phyloP scores from a whole-genome alignment of 176 grass and related monocot species.

The Otatea glauca region DNA sequence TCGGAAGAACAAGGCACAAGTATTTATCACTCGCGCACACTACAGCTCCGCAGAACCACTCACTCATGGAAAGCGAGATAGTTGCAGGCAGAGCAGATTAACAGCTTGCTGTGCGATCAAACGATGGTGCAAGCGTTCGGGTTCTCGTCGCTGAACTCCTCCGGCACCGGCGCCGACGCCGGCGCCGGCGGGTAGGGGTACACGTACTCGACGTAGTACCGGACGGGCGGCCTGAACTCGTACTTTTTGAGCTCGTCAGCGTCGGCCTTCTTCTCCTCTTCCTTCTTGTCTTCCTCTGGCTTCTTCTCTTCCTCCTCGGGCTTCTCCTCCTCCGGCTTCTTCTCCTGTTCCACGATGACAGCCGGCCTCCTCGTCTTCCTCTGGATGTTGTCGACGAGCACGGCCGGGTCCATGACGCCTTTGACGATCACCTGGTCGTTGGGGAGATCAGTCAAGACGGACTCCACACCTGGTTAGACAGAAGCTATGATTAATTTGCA shows the following conservation, averaged over 20 bases:
- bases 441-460: constrained; percentile 46
- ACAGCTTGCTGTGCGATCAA: background rate
- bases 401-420: constrained; percentile 53
- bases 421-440: constrained; percentile 62
- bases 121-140: constrained; percentile 60
- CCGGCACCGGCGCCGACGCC: background rate
- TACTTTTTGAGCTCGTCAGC: constrained; percentile 40
- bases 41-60: background rate
- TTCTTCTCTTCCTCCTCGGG: constrained; percentile 48
- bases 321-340: constrained; percentile 55
- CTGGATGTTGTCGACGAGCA: constrained; percentile 55
- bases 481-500: background rate
- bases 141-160: constrained; percentile 66
- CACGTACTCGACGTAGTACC: constrained; percentile 44
- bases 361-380: constrained; percentile 54
- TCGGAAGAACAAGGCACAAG: background rate
- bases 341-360: constrained; percentile 48
- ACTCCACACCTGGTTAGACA: constrained; percentile 55
- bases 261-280: background rate
- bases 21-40: background rate
- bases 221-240: constrained; percentile 47
- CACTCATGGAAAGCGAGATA: background rate
- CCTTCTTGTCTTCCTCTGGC: constrained; percentile 24
- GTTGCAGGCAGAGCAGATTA: background rate
- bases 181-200: constrained; percentile 40